Evolutionary conservation across 441 rosid genomes (phyloP), one percentile per base, ranked within the genome.

Genomic region (Mallotus japonicus): DNA sequence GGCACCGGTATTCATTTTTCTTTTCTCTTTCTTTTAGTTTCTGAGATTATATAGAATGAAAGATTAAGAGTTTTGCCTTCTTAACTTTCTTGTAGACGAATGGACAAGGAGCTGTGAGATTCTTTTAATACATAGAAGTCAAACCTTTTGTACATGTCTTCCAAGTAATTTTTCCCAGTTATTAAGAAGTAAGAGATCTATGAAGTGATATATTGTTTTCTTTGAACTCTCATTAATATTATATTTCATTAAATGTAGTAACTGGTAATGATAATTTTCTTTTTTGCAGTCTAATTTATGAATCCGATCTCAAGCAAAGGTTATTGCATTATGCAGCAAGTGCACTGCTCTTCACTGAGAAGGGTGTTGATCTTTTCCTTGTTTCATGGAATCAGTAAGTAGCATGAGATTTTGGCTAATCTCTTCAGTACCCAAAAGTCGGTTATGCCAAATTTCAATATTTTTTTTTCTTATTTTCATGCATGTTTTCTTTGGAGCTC

Each of bases 371-470:
- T 83, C 92, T 98, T 51, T 88, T 91, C 79, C 92, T 91, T 62
- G 92, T 95, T 59, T 89, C 99, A 70, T 95, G 98, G 98, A 95
- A 95, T 76, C 93, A 95, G 98, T 95, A 83, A 78, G 85, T 58
- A 70, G 66, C 28, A 32, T 72, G 49, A 73, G n/a, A 32, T 37
- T 72, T 62, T 75, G 68, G 68, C 42, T 76, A 19, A 46, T 68
- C 59, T 73, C 37, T 24, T 24, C 28, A 24, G 28, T 24, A 24
- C 28, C 28, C 28, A 1, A 24, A 24, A 24, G 28, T 24, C 28
- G 28, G 28, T 24, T 24, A 24, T 24, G 28, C 28, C 28, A 24
- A 24, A 24, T 24, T 24, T 24, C 28, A 24, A 24, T 24, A 24
- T 24, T 24, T 24, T 24, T 24, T 24, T 24, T 24, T 24, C 28